Conservation (phyloP, 352 stramenopile genomes). For the Phytophthora multivora region DNA sequence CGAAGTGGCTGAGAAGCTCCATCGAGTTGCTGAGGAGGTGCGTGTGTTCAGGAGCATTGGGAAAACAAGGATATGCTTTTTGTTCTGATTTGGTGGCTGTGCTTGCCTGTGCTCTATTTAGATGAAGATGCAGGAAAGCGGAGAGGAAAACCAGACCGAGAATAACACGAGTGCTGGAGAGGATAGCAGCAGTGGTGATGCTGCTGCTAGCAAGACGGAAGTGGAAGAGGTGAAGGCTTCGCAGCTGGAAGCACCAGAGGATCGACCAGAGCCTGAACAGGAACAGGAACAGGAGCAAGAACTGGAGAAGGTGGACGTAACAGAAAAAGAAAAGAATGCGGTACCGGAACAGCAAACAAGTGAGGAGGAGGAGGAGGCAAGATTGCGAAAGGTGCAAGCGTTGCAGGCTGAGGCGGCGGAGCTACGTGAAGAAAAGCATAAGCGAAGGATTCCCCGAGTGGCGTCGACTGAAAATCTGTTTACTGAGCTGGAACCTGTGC, state of each 20-base stretch:
- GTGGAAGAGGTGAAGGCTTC: constrained; percentile 11
- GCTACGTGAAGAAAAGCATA: constrained; percentile 31
- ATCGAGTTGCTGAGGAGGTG: constrained; percentile 61
- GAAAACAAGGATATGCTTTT: background rate
- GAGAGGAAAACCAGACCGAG: constrained; percentile 20
- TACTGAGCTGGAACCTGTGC: constrained; percentile 47
- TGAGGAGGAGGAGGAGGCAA: constrained; percentile 20
- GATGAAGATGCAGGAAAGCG: constrained; percentile 32
- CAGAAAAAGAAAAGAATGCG: constrained; percentile 1
- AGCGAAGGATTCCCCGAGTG: constrained; percentile 21
- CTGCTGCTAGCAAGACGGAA: constrained; percentile 1
- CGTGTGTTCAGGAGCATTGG: constrained; percentile 9
- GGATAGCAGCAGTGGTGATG: constrained; percentile 23
- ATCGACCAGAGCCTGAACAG: constrained; percentile 37
- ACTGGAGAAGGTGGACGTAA: background rate
- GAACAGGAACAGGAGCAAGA: constrained; percentile 1
- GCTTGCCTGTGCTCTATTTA: constrained; percentile 4
- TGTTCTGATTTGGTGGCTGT: constrained; percentile 18
- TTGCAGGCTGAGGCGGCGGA: constrained; percentile 15
- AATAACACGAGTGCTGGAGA: constrained; percentile 26
- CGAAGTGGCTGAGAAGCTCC: constrained; percentile 70
- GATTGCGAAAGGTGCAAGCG: constrained; percentile 20
- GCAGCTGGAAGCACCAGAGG: constrained; percentile 6
- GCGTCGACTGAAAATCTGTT: constrained; percentile 42
- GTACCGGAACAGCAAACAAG: constrained; percentile 10